Conservation (phyloP, 208 protist species). For the Acanthamoeba sp. region DNA sequence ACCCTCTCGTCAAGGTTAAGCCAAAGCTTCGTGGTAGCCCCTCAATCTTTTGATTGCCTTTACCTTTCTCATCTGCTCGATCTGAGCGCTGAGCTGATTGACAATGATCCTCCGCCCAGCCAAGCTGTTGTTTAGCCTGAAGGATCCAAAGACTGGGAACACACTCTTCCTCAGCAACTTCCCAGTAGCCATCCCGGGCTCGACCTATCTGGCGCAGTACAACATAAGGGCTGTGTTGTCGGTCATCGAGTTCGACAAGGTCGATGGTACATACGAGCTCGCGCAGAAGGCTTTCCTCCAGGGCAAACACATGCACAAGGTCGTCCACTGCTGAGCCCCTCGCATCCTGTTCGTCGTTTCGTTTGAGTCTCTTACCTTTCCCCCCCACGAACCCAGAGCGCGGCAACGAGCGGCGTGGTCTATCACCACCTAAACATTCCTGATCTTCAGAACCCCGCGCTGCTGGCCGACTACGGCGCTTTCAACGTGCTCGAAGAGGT, state of each 20-base stretch:
- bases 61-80: constrained; percentile 7
- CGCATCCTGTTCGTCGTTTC: neutral
- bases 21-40: constrained; percentile 23
- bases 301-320: constrained; percentile 1
- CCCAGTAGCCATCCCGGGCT: constrained; percentile 54
- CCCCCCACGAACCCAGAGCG: neutral
- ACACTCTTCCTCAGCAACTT: constrained; percentile 63
- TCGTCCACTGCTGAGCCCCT: too few species aligned
- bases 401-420: constrained; percentile 19
- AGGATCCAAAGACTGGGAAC: constrained; percentile 45
- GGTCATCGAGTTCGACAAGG: constrained; percentile 67
- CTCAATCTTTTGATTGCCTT: neutral
- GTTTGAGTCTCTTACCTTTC: neutral
- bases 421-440: constrained; percentile 67
- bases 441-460: constrained; percentile 54
- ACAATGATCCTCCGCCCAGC: neutral
- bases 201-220: neutral
- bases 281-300: neutral
- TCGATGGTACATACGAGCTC: constrained; percentile 19
- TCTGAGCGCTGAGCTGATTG: neutral
- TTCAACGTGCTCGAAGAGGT: constrained; percentile 51
- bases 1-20: constrained; percentile 42
- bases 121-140: constrained; percentile 52
- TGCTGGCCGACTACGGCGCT: constrained; percentile 60
- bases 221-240: constrained; percentile 40